Conservation (phyloP, 2,329 filamentous ascomycete genomes). For the Leptographium lundbergii region DNA sequence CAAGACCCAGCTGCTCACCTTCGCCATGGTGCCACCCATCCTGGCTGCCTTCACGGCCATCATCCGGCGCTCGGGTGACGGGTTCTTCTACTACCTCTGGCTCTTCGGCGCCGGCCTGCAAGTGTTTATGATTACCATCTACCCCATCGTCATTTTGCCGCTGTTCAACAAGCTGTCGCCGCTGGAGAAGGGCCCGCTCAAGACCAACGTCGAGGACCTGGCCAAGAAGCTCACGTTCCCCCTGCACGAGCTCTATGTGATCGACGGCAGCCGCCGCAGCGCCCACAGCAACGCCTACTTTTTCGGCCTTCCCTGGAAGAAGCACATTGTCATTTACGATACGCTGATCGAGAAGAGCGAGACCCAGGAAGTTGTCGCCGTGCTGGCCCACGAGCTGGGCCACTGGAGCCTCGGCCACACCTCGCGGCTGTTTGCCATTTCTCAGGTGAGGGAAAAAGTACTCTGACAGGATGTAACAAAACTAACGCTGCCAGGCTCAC, state of each 20-base stretch:
- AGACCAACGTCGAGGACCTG: conserved; percentile 74
- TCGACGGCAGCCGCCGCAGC: conserved; percentile 80
- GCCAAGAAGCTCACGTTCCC: conserved; percentile 81
- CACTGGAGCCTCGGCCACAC: conserved; percentile 97
- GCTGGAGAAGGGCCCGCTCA: conserved; percentile 74
- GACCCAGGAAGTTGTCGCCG: conserved; percentile 83
- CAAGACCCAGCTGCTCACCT: conserved; percentile 74
- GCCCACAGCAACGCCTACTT: conserved; percentile 88
- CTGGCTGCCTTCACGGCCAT: conserved; percentile 88
- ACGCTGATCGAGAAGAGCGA: conserved; percentile 93
- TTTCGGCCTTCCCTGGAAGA: conserved; percentile 97
- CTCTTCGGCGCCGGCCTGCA: conserved; percentile 81
- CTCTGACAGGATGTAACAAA: background rate
- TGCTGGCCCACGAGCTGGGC: conserved; percentile 88
- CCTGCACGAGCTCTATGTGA: conserved; percentile 84
- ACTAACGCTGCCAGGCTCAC: conserved; percentile 49
- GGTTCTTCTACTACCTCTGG: conserved; percentile 98
- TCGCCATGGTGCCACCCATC: conserved; percentile 73
- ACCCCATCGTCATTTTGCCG: conserved; percentile 85
- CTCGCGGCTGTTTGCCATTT: conserved; percentile 77
- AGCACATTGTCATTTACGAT: conserved; percentile 99
- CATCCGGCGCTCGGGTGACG: conserved; percentile 81
- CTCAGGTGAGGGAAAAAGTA: conserved; percentile 43
- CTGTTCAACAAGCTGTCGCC: conserved; percentile 98
- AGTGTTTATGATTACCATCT: conserved; percentile 90